A percentile compares a stretch with the other conserved stretches of the same genome.
Conservation (phyloP, 2,329 filamentous ascomycete genomes). For the Seiridium unicorne region DNA sequence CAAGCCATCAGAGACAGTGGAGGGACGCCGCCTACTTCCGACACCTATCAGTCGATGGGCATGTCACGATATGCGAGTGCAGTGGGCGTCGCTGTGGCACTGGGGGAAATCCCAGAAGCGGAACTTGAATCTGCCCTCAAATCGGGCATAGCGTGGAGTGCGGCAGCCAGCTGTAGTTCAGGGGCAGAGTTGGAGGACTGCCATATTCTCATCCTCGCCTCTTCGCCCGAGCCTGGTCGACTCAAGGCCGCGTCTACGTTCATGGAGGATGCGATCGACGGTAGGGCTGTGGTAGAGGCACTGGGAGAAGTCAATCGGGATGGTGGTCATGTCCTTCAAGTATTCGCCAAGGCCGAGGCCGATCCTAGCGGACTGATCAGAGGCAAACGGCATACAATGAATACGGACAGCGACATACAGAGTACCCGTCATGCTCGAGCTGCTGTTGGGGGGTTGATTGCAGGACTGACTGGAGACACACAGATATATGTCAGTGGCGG, state of each 20-base stretch:
- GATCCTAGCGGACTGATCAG: background rate
- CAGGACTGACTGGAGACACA: slow-evolving; percentile 23
- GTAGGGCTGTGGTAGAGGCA: slow-evolving; percentile 9
- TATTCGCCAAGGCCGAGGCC: slow-evolving; percentile 5
- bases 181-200: slow-evolving; percentile 29
- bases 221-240: slow-evolving; percentile 13
- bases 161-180: slow-evolving; percentile 28
- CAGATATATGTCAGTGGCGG: slow-evolving; percentile 28
- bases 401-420: slow-evolving; percentile 14
- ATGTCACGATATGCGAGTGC: slow-evolving; percentile 29
- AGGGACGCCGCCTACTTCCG: slow-evolving; percentile 20
- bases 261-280: slow-evolving; percentile 28
- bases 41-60: slow-evolving; percentile 32
- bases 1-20: slow-evolving; percentile 18
- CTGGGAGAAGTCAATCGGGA: slow-evolving; percentile 2
- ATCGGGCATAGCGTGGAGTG: slow-evolving; percentile 27
- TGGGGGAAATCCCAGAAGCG: slow-evolving; percentile 18
- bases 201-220: slow-evolving; percentile 29
- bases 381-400: slow-evolving; percentile 3
- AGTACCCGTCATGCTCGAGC: slow-evolving; percentile 29
- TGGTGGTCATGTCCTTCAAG: background rate
- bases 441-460: slow-evolving; percentile 28
- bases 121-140: slow-evolving; percentile 11
- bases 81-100: slow-evolving; percentile 25
- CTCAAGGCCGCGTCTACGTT: slow-evolving; percentile 18